phyloP scores from a whole-genome alignment of 2,329 filamentous ascomycete genomes.

The Fusarium acutatum region DNA sequence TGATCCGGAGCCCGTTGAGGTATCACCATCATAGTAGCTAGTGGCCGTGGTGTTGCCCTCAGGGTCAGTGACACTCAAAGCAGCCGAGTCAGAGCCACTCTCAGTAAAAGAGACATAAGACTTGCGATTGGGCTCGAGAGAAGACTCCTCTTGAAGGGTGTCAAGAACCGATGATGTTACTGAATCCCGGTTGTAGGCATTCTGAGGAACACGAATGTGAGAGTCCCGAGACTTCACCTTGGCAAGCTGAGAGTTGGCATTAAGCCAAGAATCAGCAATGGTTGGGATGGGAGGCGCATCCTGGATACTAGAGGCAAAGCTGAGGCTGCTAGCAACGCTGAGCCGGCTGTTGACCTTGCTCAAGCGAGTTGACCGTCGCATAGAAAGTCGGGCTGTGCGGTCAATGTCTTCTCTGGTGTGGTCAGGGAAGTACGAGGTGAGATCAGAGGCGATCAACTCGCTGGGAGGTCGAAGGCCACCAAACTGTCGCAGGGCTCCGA shows the following conservation, averaged over 20 bases:
- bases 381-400: conserved; percentile 90
- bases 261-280: conserved; percentile 93
- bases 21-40: conserved; percentile 87
- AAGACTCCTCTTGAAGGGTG: conserved; percentile 89
- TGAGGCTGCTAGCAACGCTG: conserved; percentile 92
- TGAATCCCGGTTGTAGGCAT: conserved; percentile 77
- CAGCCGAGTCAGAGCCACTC: conserved; percentile 74
- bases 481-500: conserved; percentile 76
- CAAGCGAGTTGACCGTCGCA: conserved; percentile 87
- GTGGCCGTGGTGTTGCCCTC: conserved; percentile 75
- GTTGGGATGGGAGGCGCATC: conserved; percentile 95
- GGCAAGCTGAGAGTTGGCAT: conserved; percentile 51
- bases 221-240: conserved; percentile 56
- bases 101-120: conserved; percentile 93
- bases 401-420: conserved; percentile 95
- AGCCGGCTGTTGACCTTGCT: conserved; percentile 93
- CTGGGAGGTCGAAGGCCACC: conserved; percentile 93
- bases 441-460: conserved; percentile 94
- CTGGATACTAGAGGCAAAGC: conserved; percentile 88
- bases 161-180: conserved; percentile 89
- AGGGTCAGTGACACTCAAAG: conserved; percentile 79
- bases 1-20: conserved; percentile 75
- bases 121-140: conserved; percentile 86
- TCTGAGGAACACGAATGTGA: conserved; percentile 53
- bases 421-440: conserved; percentile 97